These are phyloP conservation scores for Beauveria caledonica DNA, from an alignment of 2,329 filamentous ascomycete genomes.

Conservation along the genomic window DNA sequence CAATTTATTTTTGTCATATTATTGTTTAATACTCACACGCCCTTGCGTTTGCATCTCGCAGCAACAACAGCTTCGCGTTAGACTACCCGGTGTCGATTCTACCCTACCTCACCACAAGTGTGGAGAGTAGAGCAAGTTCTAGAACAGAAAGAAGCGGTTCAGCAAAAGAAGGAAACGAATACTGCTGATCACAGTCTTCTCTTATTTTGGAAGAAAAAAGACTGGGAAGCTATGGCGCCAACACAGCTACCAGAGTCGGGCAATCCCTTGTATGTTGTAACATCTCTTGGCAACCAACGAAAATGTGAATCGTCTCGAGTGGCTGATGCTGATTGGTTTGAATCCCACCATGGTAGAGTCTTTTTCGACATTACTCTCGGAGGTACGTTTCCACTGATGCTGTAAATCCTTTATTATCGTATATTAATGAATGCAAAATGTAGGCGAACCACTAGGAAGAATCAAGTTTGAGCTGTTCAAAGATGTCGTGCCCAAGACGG, in stretches of 20 bases:
- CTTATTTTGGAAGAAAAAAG: background rate
- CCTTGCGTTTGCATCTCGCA: too few species aligned
- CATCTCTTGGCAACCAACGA: too few species aligned
- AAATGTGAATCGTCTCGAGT: background rate
- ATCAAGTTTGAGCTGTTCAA: slow-evolving; percentile 88
- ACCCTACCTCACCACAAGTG: too few species aligned
- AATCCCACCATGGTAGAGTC: slow-evolving; percentile 20
- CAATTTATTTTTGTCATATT: too few species aligned
- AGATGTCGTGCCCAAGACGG: slow-evolving; percentile 75
- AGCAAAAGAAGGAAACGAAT: background rate
- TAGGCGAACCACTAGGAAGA: slow-evolving; percentile 78
- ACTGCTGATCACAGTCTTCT: background rate
- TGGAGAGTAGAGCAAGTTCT: too few species aligned
- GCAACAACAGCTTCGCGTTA: too few species aligned
- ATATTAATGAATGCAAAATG: background rate
- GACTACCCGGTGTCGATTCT: too few species aligned
- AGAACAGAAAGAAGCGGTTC: too few species aligned
- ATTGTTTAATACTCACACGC: too few species aligned
- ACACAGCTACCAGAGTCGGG: slow-evolving; percentile 38
- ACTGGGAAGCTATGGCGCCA: slow-evolving; percentile 29
- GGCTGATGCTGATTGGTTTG: background rate
- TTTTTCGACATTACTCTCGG: slow-evolving; percentile 76
- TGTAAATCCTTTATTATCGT: too few species aligned
- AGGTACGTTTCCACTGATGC: slow-evolving; percentile 40
- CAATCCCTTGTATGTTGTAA: slow-evolving; percentile 36